Evolutionary conservation across 2,329 filamentous ascomycete species (phyloP), one percentile per base, ranked within the genome.

Genomic region (Penicillium sp.): DNA sequence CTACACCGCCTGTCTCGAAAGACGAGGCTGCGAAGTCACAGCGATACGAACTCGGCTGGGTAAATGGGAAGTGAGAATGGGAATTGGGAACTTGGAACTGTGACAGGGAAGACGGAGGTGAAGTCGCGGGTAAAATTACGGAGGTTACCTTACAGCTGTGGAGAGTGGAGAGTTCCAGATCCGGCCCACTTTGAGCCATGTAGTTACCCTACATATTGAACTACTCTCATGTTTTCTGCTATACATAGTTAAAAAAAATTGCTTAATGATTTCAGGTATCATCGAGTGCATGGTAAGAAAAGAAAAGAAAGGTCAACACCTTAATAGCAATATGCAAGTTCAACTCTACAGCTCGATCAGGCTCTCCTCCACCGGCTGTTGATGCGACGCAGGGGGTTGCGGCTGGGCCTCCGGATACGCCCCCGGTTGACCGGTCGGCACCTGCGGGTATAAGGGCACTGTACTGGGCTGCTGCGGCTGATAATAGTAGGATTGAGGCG

Each of bases 401-500:
- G 41, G 26, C 31, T 55, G 54, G 32, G 42, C 43, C n/a, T 55
- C 50, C 40, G 56, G 41, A 44, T 58, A 55, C 27, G 50, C 29
- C n/a, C 48, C 54, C 36, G 56, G 52, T 51, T 55, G 57, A 38
- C 49, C 51, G 11, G 50, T 43, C 5, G 46, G 29, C 36, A 46
- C 52, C 29, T 44, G 47, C n/a, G 57, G 50, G 36, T 58, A 54
- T 38, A 55, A 46, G 29, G 56, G 36, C 31, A 43, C 34, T 6
- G 49, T 39, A n/a, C 18, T 42, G 16, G 50, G 36, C 11, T 55
- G 54, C 35, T 50, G 54, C 18, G 48, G 48, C 18, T 49, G 50
- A 36, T 59, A 57, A 40, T 58, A 58, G 37, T 57, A 58, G 11
- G 57, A 56, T 29, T 58, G 57, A 23, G 46, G 44, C 28, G 57